Evolutionary conservation across 352 stramenopile species (phyloP).

Genomic region (Globisporangium recalcitrans): DNA sequence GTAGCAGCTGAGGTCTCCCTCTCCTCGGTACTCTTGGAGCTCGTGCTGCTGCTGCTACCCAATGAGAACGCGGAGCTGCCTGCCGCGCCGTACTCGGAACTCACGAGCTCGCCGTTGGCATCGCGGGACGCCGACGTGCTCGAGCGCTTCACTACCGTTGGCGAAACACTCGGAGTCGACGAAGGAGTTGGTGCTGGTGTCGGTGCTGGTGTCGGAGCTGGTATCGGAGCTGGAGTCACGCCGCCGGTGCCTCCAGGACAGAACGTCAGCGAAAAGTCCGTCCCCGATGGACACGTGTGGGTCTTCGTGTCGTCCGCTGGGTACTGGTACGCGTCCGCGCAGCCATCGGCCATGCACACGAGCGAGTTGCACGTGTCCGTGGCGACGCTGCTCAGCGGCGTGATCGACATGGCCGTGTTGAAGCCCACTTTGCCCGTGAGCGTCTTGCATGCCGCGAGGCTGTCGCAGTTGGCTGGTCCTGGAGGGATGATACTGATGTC

Average conservation of each 20-base stretch:
- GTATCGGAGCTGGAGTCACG: conserved; percentile 17
- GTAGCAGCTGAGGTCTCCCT: conserved; percentile 13
- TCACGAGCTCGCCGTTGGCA: conserved; percentile 1
- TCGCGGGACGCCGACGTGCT: conserved; percentile 4
- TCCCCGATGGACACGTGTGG: conserved; percentile 45
- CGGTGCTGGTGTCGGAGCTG: conserved; percentile 15
- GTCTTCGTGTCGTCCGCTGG: conserved; percentile 58
- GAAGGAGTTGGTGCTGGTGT: conserved; percentile 18
- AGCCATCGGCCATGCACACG: conserved; percentile 46
- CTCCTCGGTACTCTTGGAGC: neutral
- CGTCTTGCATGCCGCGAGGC: conserved; percentile 35
- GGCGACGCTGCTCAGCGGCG: conserved; percentile 36
- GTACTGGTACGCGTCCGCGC: conserved; percentile 52
- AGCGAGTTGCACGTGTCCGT: conserved; percentile 35
- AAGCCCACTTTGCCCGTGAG: conserved; percentile 49
- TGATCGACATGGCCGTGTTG: conserved; percentile 59
- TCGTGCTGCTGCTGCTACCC: conserved; percentile 8
- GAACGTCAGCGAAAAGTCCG: conserved; percentile 62
- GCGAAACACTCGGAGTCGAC: conserved; percentile 14
- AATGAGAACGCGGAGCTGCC: neutral
- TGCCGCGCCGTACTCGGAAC: neutral
- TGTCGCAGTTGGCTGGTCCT: conserved; percentile 34
- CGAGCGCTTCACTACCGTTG: conserved; percentile 24
- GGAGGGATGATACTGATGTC: conserved; percentile 58
- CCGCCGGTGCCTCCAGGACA: conserved; percentile 43